phyloP scores from a whole-genome alignment of 352 stramenopile genomes.

The Nothophytophthora sp. region DNA sequence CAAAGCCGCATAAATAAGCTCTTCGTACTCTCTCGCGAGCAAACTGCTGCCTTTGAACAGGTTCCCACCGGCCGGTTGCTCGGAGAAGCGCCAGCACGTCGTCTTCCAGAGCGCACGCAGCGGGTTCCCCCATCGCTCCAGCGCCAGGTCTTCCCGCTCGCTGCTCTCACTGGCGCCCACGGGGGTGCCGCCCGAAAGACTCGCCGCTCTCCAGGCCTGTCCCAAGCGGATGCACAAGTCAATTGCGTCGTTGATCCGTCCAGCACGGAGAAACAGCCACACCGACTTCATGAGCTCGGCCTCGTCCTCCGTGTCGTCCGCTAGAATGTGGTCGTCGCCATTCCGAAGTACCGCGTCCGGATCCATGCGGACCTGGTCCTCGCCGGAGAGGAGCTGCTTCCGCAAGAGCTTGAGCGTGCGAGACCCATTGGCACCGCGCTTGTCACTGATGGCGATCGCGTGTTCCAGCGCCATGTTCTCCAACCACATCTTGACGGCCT shows the following conservation, averaged over 20 bases:
- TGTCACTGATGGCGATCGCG: slow-evolving; percentile 60
- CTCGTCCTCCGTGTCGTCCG: slow-evolving; percentile 84
- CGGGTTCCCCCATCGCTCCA: slow-evolving; percentile 84
- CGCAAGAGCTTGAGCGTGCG: slow-evolving; percentile 67
- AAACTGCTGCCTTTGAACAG: slow-evolving; percentile 68
- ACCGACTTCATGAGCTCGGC: slow-evolving; percentile 72
- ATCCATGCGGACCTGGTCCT: slow-evolving; percentile 53
- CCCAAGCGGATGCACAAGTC: slow-evolving; percentile 75
- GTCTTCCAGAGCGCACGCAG: slow-evolving; percentile 84
- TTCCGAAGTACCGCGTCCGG: slow-evolving; percentile 69
- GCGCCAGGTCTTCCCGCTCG: slow-evolving; percentile 39
- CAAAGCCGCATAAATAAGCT: slow-evolving; percentile 80
- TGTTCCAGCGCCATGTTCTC: slow-evolving; percentile 79
- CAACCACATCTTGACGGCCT: slow-evolving; percentile 76
- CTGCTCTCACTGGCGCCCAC: slow-evolving; percentile 59
- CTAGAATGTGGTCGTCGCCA: slow-evolving; percentile 60
- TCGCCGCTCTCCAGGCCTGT: slow-evolving; percentile 80
- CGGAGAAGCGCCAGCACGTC: slow-evolving; percentile 84
- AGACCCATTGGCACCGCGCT: slow-evolving; percentile 42
- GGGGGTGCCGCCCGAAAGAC: slow-evolving; percentile 60
- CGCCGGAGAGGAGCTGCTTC: slow-evolving; percentile 41
- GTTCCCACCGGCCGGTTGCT: slow-evolving; percentile 39
- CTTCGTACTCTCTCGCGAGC: slow-evolving; percentile 70
- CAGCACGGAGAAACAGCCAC: slow-evolving; percentile 75
- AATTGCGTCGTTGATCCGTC: slow-evolving; percentile 61